Evolutionary conservation across 176 grass and related monocot genomes (phyloP).

Genomic region (Rhynchospora breviuscula): DNA sequence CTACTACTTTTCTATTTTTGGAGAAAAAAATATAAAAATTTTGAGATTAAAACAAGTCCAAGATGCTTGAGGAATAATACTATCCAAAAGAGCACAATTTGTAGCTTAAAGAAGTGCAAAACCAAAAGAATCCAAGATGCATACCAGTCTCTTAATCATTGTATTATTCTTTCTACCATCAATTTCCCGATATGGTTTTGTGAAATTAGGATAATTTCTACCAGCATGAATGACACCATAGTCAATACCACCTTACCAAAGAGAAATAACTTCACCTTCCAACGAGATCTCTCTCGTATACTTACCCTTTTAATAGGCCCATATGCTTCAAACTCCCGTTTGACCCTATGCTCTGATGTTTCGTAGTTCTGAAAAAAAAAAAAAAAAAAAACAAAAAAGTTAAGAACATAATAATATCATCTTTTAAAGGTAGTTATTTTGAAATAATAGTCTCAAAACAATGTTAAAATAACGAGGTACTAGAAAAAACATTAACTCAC

Average conservation of each 20-base stretch:
- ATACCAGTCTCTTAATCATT: neutral
- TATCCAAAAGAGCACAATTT: neutral
- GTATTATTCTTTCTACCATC: too few relatives aligned
- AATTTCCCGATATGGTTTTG: neutral
- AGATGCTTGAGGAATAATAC: neutral
- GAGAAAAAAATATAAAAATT: neutral
- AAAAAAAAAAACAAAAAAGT: conserved; percentile 17
- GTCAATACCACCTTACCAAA: conserved; percentile 55
- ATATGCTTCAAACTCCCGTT: conserved; percentile 84
- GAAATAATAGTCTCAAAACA: neutral
- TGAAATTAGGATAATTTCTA: conserved; percentile 13
- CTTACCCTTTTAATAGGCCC: conserved; percentile 87
- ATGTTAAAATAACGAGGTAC: neutral
- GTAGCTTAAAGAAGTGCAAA: neutral
- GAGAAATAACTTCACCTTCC: conserved; percentile 46
- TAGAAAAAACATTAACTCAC: conserved; percentile 33
- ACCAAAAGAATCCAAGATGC: conserved; percentile 5
- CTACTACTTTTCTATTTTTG: neutral
- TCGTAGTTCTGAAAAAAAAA: conserved; percentile 54
- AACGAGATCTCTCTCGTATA: conserved; percentile 32
- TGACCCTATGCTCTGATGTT: conserved; percentile 55
- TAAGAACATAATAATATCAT: conserved; percentile 9
- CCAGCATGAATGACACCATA: conserved; percentile 18
- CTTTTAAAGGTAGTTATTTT: neutral
- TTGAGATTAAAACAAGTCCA: neutral